Evolutionary conservation across 331 rosid species (phyloP), one percentile per base, ranked within the genome.

Genomic region (Saraca asoca): DNA sequence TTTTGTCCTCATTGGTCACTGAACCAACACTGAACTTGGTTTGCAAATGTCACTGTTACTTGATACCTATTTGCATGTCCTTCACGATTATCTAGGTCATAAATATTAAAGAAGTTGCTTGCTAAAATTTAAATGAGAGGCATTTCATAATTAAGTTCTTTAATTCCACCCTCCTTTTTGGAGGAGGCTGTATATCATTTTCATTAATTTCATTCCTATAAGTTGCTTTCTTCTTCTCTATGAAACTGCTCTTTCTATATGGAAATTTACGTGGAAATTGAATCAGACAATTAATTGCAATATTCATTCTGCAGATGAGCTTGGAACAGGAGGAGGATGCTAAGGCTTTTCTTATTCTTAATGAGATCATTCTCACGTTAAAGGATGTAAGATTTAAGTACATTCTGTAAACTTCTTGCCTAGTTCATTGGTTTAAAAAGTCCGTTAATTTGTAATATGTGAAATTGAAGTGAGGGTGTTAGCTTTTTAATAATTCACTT

Each of bases 271-370:
- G 35, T 13, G 46, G 59, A 9, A 31, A 33, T 48, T 50, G 35
- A 16, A 16, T 54, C 16, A 10, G 3, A 20, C 13, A 8, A 76
- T 51, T 17, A 35, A 52, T 43, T 35, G 50, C 61, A 51, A 7
- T 80, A 17, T 65, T 51, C 65, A 70, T 79, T 70, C 41, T 85
- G 85, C 87, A 88, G 97, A 75, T 75, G 67, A 82, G 76, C 80
- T 73, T 80, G 58, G 97, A 69, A 67, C 91, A 73, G 59, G 97
- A 83, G 62, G 83, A 74, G 73, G 79, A 76, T 79, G 67, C 85
- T 14, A 88, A 81, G 83, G 86, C 80, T 50, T 93, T 93, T 83
- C 88, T 84, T 46, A 85, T 93, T 75, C 94, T 93, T 72, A 93
- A 93, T 72, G 97, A 90, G 79, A 81, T 93, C 64, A 83, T 93